Percentiles rank a stretch among this genome's conserved stretches.
Conservation (phyloP, 2,329 filamentous ascomycete species). For the Trichoderma citrinoviride region DNA sequence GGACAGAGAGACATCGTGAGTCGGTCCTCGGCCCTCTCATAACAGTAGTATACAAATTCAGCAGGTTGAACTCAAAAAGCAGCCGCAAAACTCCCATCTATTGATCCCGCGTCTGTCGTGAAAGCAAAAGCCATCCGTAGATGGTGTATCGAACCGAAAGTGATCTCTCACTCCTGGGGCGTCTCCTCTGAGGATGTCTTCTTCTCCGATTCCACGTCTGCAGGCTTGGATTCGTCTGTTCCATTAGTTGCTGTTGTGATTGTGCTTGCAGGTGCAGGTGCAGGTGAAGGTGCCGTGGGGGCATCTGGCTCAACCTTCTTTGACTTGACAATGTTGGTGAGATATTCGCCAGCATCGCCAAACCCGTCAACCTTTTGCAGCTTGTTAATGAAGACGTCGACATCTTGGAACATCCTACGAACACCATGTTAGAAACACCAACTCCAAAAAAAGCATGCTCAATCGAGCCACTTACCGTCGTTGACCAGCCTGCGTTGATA, state of each 20-base stretch:
- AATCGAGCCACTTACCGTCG: constrained; percentile 58
- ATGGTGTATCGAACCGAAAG: background rate
- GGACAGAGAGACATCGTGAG: background rate
- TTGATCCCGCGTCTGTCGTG: constrained; percentile 5
- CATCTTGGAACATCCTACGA: constrained; percentile 70
- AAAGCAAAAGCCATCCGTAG: background rate
- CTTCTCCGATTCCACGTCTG: constrained; percentile 23
- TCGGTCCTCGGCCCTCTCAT: background rate
- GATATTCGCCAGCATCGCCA: constrained; percentile 66
- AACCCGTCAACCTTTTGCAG: constrained; percentile 78
- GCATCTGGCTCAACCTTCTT: constrained; percentile 47
- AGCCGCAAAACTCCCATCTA: constrained; percentile 19
- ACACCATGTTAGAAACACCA: constrained; percentile 1
- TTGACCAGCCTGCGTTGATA: constrained; percentile 66
- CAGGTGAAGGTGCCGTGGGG: background rate
- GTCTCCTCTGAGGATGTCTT: constrained; percentile 19
- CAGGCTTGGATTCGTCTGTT: constrained; percentile 21
- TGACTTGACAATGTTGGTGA: constrained; percentile 62
- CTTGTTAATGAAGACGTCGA: constrained; percentile 67
- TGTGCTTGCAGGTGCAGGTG: background rate
- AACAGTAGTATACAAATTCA: constrained; percentile 8
- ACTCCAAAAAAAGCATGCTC: too few species aligned
- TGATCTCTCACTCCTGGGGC: background rate
- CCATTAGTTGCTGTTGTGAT: constrained; percentile 18
- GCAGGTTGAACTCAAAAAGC: background rate